Evolutionary conservation across 352 stramenopile genomes (phyloP).

Genomic region (Saprolegnia diclina): DNA sequence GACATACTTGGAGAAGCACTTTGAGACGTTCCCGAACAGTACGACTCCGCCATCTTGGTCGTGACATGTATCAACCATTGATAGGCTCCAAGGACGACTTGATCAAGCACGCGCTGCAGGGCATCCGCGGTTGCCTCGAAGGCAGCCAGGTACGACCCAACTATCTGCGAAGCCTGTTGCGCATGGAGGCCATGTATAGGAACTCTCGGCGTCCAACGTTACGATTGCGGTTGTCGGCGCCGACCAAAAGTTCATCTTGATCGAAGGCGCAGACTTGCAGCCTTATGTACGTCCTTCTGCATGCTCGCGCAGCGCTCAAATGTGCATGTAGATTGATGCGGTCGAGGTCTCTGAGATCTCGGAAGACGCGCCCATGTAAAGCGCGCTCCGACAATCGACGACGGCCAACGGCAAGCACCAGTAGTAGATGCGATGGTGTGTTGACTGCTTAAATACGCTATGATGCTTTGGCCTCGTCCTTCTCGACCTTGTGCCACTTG

Average conservation of each 20-base stretch:
- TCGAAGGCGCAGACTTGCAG: slow-evolving; percentile 92
- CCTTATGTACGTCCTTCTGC: slow-evolving; percentile 81
- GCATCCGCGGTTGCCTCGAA: slow-evolving; percentile 93
- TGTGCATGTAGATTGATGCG: slow-evolving; percentile 63
- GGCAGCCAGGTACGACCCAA: slow-evolving; percentile 65
- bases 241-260: slow-evolving; percentile 90
- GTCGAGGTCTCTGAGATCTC: slow-evolving; percentile 81
- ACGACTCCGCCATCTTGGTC: slow-evolving; percentile 20
- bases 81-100: slow-evolving; percentile 91
- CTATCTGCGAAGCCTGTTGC: neutral
- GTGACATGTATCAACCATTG: neutral
- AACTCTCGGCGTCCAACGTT: slow-evolving; percentile 91
- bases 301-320: neutral
- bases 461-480: neutral
- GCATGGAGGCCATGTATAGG: slow-evolving; percentile 31
- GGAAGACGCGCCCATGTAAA: slow-evolving; percentile 39
- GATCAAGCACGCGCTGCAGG: slow-evolving; percentile 97
- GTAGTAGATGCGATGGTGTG: neutral
- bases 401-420: neutral
- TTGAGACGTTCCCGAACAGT: slow-evolving; percentile 88
- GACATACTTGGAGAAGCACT: slow-evolving; percentile 99
- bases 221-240: slow-evolving; percentile 93
- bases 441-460: neutral
- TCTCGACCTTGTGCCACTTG: neutral
- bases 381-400: too few relatives aligned